These are phyloP conservation scores for Torulaspora indica DNA, from an alignment of 805 yeast genomes.

Conservation along the genomic window DNA sequence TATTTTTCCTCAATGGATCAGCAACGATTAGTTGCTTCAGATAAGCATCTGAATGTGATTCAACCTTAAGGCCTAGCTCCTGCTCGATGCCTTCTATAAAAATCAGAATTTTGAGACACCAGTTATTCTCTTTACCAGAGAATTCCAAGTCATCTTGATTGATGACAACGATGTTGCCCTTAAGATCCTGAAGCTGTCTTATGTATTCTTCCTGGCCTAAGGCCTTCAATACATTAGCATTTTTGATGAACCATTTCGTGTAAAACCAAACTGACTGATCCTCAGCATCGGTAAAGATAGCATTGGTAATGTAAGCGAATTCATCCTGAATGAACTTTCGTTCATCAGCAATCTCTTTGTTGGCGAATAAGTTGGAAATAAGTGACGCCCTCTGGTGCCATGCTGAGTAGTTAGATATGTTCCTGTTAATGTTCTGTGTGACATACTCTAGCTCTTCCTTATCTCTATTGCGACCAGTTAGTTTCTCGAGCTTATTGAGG, in stretches of 20 bases:
- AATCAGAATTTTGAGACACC: slow-evolving; percentile 69
- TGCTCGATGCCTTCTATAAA: slow-evolving; percentile 40
- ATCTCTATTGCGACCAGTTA: slow-evolving; percentile 32
- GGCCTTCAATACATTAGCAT: slow-evolving; percentile 29
- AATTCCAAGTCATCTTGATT: slow-evolving; percentile 71
- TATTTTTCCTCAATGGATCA: slow-evolving; percentile 62
- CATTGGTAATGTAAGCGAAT: slow-evolving; percentile 65
- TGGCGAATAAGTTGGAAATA: slow-evolving; percentile 48
- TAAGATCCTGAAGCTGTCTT: slow-evolving; percentile 43
- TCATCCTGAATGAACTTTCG: slow-evolving; percentile 49
- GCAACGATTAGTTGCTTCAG: slow-evolving; percentile 44
- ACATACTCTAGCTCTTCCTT: slow-evolving; percentile 68
- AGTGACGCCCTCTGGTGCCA: slow-evolving; percentile 86
- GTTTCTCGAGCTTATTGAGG: slow-evolving; percentile 37
- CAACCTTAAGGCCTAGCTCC: slow-evolving; percentile 34
- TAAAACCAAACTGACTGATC: slow-evolving; percentile 94
- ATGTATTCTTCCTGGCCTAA: slow-evolving; percentile 33
- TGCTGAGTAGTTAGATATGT: slow-evolving; percentile 91
- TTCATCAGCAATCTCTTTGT: slow-evolving; percentile 22
- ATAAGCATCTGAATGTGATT: slow-evolving; percentile 21
- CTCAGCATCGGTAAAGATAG: slow-evolving; percentile 87
- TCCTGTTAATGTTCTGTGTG: slow-evolving; percentile 67
- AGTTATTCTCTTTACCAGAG: slow-evolving; percentile 53
- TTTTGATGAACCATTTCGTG: slow-evolving; percentile 66
- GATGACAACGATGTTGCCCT: slow-evolving; percentile 52